These are phyloP conservation scores for Tremella fuciformis DNA, from an alignment of 768 basidiomycete species.

Conservation along the genomic window DNA sequence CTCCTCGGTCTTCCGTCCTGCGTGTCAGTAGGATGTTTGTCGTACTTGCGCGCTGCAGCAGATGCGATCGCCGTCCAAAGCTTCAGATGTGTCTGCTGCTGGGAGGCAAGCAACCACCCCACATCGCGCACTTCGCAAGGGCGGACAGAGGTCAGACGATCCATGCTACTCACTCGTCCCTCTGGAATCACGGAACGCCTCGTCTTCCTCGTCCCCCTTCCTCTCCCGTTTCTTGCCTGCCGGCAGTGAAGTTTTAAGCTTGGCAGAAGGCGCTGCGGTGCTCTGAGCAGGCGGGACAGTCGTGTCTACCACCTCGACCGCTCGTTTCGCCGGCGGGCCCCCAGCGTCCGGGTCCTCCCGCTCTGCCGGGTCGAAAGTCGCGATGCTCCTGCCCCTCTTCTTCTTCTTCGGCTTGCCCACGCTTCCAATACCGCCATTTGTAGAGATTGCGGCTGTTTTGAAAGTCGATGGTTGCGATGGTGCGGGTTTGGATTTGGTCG, in stretches of 20 bases:
- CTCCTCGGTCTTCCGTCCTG: constrained; percentile 52
- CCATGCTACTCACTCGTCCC: constrained; percentile 36
- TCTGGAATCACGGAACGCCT: constrained; percentile 47
- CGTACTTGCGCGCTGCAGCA: too few relatives aligned
- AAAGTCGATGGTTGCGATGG: neutral
- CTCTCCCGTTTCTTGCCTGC: constrained; percentile 23
- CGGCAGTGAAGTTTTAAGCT: neutral
- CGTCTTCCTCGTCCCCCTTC: constrained; percentile 42
- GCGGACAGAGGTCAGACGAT: neutral
- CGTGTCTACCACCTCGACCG: constrained; percentile 1
- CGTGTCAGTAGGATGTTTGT: neutral
- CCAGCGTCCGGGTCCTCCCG: neutral
- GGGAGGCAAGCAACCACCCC: too few relatives aligned
- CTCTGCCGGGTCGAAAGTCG: too few relatives aligned
- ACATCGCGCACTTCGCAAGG: too few relatives aligned
- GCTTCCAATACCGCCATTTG: neutral
- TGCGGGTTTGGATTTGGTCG: neutral
- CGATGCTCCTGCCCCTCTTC: constrained; percentile 1
- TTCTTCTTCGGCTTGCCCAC: constrained; percentile 2
- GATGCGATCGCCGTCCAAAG: too few relatives aligned
- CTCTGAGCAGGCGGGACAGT: neutral
- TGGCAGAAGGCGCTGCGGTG: too few relatives aligned
- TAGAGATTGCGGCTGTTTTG: neutral
- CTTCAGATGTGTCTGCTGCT: too few relatives aligned
- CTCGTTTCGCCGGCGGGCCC: neutral